Evolutionary conservation across 106 monocot genomes (phyloP).

Genomic region (Xerophyta viscosa): DNA sequence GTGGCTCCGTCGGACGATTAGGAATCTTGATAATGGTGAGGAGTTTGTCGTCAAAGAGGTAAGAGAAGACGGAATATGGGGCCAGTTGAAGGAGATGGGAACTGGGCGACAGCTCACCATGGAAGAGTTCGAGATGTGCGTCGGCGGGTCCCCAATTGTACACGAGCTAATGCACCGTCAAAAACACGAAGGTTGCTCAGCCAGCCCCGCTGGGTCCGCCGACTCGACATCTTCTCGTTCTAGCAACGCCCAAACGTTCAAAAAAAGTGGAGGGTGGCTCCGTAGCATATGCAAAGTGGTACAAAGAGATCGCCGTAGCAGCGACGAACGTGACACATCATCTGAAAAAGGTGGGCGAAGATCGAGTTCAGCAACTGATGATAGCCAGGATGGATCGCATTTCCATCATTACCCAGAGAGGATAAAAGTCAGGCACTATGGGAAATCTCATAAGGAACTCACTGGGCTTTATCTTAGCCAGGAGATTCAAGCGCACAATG

Average conservation of each 20-base stretch:
- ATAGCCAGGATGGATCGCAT: slow-evolving; percentile 44
- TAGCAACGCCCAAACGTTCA: slow-evolving; percentile 14
- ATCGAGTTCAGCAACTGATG: slow-evolving; percentile 74
- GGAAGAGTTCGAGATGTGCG: slow-evolving; percentile 78
- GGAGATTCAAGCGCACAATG: slow-evolving; percentile 59
- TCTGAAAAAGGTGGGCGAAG: slow-evolving; percentile 59
- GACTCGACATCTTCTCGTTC: slow-evolving; percentile 11
- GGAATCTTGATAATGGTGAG: slow-evolving; percentile 69
- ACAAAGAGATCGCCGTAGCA: slow-evolving; percentile 30
- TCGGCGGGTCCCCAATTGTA: slow-evolving; percentile 83
- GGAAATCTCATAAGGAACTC: slow-evolving; percentile 54
- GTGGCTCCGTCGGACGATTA: slow-evolving; percentile 38
- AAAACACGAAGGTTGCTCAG: slow-evolving; percentile 13
- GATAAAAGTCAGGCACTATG: slow-evolving; percentile 56
- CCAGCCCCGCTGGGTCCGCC: slow-evolving; percentile 3
- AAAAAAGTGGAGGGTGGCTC: slow-evolving; percentile 46
- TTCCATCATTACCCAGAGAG: slow-evolving; percentile 32
- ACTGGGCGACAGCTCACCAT: slow-evolving; percentile 71
- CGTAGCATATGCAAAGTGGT: slow-evolving; percentile 60
- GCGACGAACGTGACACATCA: slow-evolving; percentile 50
- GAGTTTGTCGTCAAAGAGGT: slow-evolving; percentile 82
- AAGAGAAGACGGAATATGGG: slow-evolving; percentile 62
- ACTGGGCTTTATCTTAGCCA: slow-evolving; percentile 52
- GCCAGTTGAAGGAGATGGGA: slow-evolving; percentile 58
- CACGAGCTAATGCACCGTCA: slow-evolving; percentile 89